A percentile compares a stretch with the other conserved stretches of the same genome.
Evolutionary conservation across 2,329 filamentous ascomycete species (phyloP).

Genomic region (Microcyclospora tardicrescens): DNA sequence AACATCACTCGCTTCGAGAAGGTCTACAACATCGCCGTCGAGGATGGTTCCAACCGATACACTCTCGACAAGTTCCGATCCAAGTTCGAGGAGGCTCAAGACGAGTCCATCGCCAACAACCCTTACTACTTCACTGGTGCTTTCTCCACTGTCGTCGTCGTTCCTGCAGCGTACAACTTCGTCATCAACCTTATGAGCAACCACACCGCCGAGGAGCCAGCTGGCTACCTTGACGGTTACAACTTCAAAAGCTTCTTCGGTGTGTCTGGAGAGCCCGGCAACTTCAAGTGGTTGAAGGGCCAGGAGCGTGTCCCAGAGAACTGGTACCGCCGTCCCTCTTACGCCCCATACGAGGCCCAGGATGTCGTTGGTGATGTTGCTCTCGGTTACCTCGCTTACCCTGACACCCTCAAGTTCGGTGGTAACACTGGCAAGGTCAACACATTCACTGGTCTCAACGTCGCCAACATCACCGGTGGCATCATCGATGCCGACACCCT

Average conservation of each 20-base stretch:
- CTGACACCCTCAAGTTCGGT: constrained; percentile 10
- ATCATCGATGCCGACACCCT: constrained; percentile 24
- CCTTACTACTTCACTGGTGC: constrained; percentile 14
- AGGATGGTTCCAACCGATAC: constrained; percentile 10
- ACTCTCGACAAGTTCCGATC: constrained; percentile 13
- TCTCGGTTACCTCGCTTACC: background rate
- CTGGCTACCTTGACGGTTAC: constrained; percentile 12
- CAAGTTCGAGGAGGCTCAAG: constrained; percentile 7
- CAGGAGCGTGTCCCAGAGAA: constrained; percentile 13
- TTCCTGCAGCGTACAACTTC: constrained; percentile 8
- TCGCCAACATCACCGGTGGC: constrained; percentile 25
- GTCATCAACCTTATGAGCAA: constrained; percentile 11
- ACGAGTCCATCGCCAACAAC: constrained; percentile 16
- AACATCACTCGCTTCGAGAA: constrained; percentile 14
- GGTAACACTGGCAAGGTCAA: constrained; percentile 23
- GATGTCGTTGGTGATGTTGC: constrained; percentile 9
- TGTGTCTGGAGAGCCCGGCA: constrained; percentile 6
- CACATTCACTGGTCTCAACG: constrained; percentile 21
- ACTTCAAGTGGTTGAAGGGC: constrained; percentile 9
- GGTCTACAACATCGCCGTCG: constrained; percentile 14
- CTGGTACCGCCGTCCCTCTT: constrained; percentile 9
- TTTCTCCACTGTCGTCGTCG: constrained; percentile 7
- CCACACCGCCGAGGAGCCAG: constrained; percentile 9
- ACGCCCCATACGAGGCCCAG: constrained; percentile 8
- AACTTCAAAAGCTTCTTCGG: constrained; percentile 13